These are phyloP conservation scores for Lachancea dasiensis DNA, from an alignment of 805 yeast species.

Conservation along the genomic window DNA sequence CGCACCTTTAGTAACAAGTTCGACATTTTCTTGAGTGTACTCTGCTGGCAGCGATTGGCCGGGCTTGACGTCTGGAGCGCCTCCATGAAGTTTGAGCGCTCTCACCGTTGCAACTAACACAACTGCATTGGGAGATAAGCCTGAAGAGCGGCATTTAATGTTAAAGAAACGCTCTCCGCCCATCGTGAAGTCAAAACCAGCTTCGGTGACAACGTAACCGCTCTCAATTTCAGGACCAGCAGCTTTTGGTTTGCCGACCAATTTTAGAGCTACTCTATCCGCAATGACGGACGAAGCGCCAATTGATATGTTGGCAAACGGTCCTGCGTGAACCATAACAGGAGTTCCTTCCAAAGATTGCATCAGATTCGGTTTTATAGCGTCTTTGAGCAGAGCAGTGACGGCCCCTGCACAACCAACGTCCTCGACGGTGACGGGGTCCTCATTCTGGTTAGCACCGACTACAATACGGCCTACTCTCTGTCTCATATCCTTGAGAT, in stretches of 20 bases:
- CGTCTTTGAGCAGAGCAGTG: conserved; percentile 91
- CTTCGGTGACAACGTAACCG: conserved; percentile 94
- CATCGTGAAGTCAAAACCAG: conserved; percentile 98
- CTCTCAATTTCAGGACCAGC: conserved; percentile 35
- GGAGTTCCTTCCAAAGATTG: conserved; percentile 98
- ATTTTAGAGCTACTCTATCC: conserved; percentile 85
- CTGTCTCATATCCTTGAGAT: conserved; percentile 75
- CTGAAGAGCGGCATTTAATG: conserved; percentile 91
- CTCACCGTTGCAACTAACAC: conserved; percentile 94
- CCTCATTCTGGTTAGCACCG: conserved; percentile 69
- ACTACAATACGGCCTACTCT: conserved; percentile 88
- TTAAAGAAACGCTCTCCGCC: conserved; percentile 97
- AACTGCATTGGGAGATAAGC: conserved; percentile 80
- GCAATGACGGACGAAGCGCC: conserved; percentile 96
- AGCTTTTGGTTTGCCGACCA: conserved; percentile 62
- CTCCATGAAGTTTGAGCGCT: conserved; percentile 96
- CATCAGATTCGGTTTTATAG: conserved; percentile 94
- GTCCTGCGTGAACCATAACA: conserved; percentile 96
- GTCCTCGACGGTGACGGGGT: conserved; percentile 89
- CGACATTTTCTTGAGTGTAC: conserved; percentile 76
- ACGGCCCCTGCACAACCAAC: conserved; percentile 94
- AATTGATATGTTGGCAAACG: conserved; percentile 94
- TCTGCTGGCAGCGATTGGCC: conserved; percentile 81
- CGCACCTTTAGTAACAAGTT: conserved; percentile 70
- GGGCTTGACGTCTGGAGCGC: conserved; percentile 94